phyloP scores from a whole-genome alignment of 305 asterid genomes.

The Solanum hybrid region DNA sequence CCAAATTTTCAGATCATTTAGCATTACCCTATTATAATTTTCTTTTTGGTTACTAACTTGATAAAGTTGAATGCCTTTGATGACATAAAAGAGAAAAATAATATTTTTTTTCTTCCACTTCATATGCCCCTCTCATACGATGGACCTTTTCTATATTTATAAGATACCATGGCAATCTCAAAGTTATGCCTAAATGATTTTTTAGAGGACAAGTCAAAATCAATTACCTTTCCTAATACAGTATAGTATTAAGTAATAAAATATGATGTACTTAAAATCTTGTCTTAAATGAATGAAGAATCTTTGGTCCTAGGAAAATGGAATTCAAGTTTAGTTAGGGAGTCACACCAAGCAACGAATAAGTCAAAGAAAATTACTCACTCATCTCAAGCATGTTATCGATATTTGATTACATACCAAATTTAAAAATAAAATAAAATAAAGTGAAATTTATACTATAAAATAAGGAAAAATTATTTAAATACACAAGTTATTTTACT shows the following conservation, averaged over 20 bases:
- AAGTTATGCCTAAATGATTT: background rate
- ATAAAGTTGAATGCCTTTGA: background rate
- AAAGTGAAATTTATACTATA: background rate
- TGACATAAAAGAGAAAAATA: background rate
- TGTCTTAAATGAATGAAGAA: conserved; percentile 9
- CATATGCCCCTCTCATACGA: background rate
- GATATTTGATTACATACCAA: background rate
- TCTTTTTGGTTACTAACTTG: background rate
- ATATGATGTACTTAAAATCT: background rate
- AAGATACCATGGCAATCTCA: background rate
- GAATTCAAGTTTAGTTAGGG: background rate
- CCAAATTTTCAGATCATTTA: too few species aligned
- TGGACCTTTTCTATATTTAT: background rate
- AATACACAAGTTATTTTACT: too few species aligned
- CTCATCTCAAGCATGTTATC: background rate
- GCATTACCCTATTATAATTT: background rate
- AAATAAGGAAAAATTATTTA: too few species aligned
- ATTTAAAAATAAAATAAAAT: background rate
- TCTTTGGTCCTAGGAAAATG: background rate
- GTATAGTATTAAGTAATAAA: background rate
- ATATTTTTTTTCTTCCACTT: background rate
- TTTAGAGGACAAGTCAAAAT: background rate
- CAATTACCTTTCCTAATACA: background rate
- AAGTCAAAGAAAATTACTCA: background rate
- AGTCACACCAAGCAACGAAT: background rate